A percentile compares a stretch with the other conserved stretches of the same genome.
These are phyloP conservation scores for Brettanomyces anomalus DNA, from an alignment of 805 yeast genomes.

Conservation along the genomic window DNA sequence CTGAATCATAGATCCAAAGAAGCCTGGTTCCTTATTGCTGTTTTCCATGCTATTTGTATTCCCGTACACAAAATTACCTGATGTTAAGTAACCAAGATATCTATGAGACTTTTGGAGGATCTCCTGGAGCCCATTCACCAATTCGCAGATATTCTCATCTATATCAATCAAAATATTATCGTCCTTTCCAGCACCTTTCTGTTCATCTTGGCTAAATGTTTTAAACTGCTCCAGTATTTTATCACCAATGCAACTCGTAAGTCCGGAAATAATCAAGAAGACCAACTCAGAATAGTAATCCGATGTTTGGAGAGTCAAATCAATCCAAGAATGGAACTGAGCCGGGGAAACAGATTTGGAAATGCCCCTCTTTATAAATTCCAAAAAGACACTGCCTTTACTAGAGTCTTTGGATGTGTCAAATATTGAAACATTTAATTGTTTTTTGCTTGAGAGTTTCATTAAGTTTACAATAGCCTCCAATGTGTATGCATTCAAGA, in stretches of 20 bases:
- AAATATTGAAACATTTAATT: slow-evolving; percentile 9
- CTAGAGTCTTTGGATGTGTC: slow-evolving; percentile 6
- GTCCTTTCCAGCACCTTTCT: slow-evolving; percentile 5
- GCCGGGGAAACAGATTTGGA: slow-evolving; percentile 12
- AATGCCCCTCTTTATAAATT: slow-evolving; percentile 20
- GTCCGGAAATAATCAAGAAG: slow-evolving; percentile 13
- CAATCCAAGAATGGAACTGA: slow-evolving; percentile 21
- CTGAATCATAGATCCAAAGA: slow-evolving; percentile 60
- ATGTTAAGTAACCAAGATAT: slow-evolving; percentile 25
- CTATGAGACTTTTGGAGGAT: slow-evolving; percentile 52
- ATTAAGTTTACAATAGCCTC: slow-evolving; percentile 15
- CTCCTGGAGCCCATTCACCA: slow-evolving; percentile 56
- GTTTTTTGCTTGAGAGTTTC: slow-evolving; percentile 17
- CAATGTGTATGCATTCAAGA: slow-evolving; percentile 16
- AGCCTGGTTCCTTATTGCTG: slow-evolving; percentile 33
- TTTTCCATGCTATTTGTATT: slow-evolving; percentile 6
- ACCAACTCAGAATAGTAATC: slow-evolving; percentile 19
- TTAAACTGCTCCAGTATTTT: slow-evolving; percentile 19
- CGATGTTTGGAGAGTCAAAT: slow-evolving; percentile 14
- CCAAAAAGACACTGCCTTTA: slow-evolving; percentile 12
- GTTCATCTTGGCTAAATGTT: slow-evolving; percentile 1
- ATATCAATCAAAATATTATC: slow-evolving; percentile 11
- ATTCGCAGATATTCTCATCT: slow-evolving; percentile 35
- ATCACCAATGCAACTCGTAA: slow-evolving; percentile 20
- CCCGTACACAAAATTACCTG: slow-evolving; percentile 12